Percentiles rank a stretch among this genome's conserved stretches.
Conservation (phyloP, 352 stramenopile genomes). For the Elongisporangium undulatum region DNA sequence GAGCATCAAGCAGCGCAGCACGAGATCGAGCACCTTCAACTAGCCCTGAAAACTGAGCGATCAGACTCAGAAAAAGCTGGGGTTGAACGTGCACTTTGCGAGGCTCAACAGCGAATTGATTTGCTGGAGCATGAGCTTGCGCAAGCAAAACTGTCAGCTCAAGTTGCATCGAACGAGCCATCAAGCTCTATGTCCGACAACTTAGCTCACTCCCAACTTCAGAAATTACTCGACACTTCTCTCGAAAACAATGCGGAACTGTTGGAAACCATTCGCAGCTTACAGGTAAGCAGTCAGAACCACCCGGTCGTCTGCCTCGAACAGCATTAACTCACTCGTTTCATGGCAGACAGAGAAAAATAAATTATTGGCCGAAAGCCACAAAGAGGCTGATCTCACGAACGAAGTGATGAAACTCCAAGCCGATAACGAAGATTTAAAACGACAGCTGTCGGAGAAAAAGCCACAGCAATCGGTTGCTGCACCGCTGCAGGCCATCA, state of each 20-base stretch:
- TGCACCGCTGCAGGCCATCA: constrained; percentile 10
- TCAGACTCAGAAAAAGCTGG: constrained; percentile 21
- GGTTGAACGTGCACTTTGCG: constrained; percentile 21
- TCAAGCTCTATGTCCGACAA: background rate
- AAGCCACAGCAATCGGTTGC: constrained; percentile 3
- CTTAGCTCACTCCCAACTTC: constrained; percentile 21
- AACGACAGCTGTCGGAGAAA: constrained; percentile 11
- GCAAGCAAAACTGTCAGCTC: background rate
- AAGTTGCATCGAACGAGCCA: background rate
- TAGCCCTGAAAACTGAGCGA: constrained; percentile 10
- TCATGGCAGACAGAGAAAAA: constrained; percentile 12
- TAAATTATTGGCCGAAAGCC: constrained; percentile 8
- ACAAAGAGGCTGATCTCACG: constrained; percentile 21
- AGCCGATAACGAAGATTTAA: constrained; percentile 7
- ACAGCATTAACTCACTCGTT: constrained; percentile 18
- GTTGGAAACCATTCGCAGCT: constrained; percentile 51
- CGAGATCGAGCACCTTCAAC: constrained; percentile 22
- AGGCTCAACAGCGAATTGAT: constrained; percentile 33
- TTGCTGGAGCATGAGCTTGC: constrained; percentile 32
- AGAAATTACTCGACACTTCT: constrained; percentile 43
- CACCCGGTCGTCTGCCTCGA: constrained; percentile 20
- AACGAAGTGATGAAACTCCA: constrained; percentile 26
- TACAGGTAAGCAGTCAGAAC: constrained; percentile 43
- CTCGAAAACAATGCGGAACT: constrained; percentile 59
- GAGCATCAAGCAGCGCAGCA: constrained; percentile 18